Base-by-base conservation (phyloP, 2,329 filamentous ascomycete species). In the Hypoxylon rubiginosum region DNA sequence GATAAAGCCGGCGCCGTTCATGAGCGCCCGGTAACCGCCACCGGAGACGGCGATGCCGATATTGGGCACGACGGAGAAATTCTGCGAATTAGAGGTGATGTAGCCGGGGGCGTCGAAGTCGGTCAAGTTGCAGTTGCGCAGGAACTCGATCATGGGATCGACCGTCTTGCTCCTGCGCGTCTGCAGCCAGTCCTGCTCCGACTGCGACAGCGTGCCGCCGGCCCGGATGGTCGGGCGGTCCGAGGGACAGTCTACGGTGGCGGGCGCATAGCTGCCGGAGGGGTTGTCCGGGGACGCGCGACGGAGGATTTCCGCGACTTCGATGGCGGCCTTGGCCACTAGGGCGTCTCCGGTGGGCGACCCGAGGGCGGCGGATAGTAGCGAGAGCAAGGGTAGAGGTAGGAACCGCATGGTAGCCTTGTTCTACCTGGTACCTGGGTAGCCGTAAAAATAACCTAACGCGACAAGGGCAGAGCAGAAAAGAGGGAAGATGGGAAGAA, bases 121-220 rank as follows among this genome's bases (percentile, higher is more conserved):
- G n/a, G 86, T 80, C 67, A 98, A 94, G 72, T 88, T 88, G 74
- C 92, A 84, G 62, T 91, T 87, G 17, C 82, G 82, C 55, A 98
- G 84, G 70, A 97, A 89, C 17, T 91, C 85, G 59, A 85, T 87
- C 86, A 97, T 90, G n/a, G 92, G 89, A 9, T 88, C 79, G 17
- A 94, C 81, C 0, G 93, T 97, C 69, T 90, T 90, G 66, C 88
- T 87, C 68, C 93, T 87, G 62, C 95, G 88, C 65, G 83, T 84
- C 54, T 87, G 76, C 13, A 97, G 83, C 93, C 94, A 97, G 75
- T 85, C 81, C 41, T 83, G 85, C 81, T 97, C 95, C 60, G 90
- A 83, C 15, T 82, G 72, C 2, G 92, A 95, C 9, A 97, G 80
- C 0, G 75, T 74, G 26, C 79, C 79, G 49, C 91, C 92, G 36